Conservation (phyloP, 139 green algal genomes). For the Chlorella sorokiniana region DNA sequence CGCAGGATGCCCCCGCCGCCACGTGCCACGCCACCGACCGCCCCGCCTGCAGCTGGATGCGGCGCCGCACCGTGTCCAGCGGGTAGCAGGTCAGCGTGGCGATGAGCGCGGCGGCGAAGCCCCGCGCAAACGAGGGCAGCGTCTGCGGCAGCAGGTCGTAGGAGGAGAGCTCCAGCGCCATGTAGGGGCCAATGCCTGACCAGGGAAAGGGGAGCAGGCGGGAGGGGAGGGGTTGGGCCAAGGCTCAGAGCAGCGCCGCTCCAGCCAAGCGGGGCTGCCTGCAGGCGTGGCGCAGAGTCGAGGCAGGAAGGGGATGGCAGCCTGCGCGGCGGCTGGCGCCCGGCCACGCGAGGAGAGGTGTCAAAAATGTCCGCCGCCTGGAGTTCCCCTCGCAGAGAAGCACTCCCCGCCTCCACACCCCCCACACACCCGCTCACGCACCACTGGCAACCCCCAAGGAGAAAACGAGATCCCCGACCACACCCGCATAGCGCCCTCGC, state of each 20-base stretch:
- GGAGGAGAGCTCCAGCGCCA: slow-evolving; percentile 75
- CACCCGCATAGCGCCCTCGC: background rate
- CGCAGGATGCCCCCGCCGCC: slow-evolving; percentile 38
- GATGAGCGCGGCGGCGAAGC: slow-evolving; percentile 71
- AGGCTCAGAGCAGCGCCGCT: background rate
- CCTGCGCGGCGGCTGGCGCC: too few relatives aligned
- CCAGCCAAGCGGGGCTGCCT: background rate
- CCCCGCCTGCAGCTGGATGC: slow-evolving; percentile 48
- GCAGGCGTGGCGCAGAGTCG: too few relatives aligned
- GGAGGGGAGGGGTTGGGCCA: background rate
- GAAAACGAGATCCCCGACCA: background rate
- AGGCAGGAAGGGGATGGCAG: background rate
- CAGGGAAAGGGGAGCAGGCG: background rate
- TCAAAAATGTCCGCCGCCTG: too few relatives aligned
- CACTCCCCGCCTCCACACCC: too few relatives aligned
- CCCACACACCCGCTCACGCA: too few relatives aligned
- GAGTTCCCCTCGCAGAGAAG: too few relatives aligned
- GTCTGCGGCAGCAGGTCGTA: slow-evolving; percentile 73
- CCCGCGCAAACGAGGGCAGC: slow-evolving; percentile 63
- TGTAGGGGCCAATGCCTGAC: slow-evolving; percentile 82
- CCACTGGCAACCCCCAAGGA: too few relatives aligned
- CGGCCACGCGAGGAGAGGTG: too few relatives aligned
- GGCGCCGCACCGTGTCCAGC: slow-evolving; percentile 73
- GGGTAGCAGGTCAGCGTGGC: slow-evolving; percentile 78
- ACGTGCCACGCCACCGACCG: slow-evolving; percentile 1